Evolutionary conservation across 2,329 filamentous ascomycete genomes (phyloP).

Genomic region (Chrysoporthe puriensis): DNA sequence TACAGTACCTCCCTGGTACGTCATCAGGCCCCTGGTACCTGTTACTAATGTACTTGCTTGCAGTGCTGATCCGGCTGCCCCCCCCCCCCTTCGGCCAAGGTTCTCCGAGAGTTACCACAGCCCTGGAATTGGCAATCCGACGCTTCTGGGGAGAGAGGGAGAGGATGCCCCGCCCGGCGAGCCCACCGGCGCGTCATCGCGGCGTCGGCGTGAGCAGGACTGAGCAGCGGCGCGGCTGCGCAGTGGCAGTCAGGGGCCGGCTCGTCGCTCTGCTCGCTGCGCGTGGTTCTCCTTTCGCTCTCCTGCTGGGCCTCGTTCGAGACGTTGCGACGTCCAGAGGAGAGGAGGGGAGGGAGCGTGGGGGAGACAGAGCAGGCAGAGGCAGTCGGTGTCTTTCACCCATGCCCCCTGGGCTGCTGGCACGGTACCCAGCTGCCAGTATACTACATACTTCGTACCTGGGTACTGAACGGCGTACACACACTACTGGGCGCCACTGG

Average conservation of each 20-base stretch:
- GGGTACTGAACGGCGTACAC: too few species aligned
- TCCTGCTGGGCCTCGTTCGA: too few species aligned
- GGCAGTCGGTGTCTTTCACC: too few species aligned
- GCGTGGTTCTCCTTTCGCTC: not conserved
- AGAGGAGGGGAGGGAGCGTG: too few species aligned
- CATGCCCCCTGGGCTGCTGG: too few species aligned
- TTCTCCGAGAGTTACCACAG: not conserved
- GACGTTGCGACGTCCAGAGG: too few species aligned
- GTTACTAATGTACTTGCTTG: not conserved
- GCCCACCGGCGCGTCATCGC: not conserved
- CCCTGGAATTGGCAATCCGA: slow-evolving; percentile 1
- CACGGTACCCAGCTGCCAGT: too few species aligned
- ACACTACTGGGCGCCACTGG: too few species aligned
- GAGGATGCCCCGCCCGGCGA: not conserved
- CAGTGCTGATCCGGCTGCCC: not conserved
- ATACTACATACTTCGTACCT: too few species aligned
- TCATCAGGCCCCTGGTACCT: not conserved
- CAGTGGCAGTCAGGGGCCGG: not conserved
- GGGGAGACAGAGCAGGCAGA: too few species aligned
- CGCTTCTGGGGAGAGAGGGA: not conserved
- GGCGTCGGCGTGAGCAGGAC: not conserved
- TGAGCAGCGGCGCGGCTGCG: too few species aligned
- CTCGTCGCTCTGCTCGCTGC: slow-evolving; percentile 11
- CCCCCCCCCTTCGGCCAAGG: not conserved
- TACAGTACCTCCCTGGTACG: not conserved